Conservation (phyloP, 805 yeast species). For the Saturnispora sekii region DNA sequence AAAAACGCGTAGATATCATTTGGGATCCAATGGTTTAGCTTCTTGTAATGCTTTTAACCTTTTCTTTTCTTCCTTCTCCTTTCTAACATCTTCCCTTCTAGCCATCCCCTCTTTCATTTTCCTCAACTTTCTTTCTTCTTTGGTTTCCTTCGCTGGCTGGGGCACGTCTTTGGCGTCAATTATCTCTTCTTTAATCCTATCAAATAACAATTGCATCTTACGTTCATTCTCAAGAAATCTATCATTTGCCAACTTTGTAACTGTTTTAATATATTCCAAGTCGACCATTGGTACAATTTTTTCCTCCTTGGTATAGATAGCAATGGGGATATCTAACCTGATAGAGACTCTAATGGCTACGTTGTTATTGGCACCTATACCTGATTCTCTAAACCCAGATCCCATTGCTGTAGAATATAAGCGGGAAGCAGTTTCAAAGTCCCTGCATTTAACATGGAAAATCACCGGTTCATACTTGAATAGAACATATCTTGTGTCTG, state of each 20-base stretch:
- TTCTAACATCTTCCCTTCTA: slow-evolving; percentile 18
- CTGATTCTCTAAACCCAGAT: slow-evolving; percentile 82
- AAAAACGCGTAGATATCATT: too few species aligned
- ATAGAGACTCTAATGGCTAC: slow-evolving; percentile 75
- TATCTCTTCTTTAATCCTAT: slow-evolving; percentile 31
- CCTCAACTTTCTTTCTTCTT: slow-evolving; percentile 47
- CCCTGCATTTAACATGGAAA: slow-evolving; percentile 71
- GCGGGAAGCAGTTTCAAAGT: slow-evolving; percentile 44
- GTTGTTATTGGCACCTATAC: slow-evolving; percentile 68
- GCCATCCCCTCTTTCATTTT: slow-evolving; percentile 44
- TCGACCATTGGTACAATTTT: slow-evolving; percentile 35
- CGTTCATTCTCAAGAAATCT: slow-evolving; percentile 57
- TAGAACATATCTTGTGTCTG: slow-evolving; percentile 43
- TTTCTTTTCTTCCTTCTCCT: slow-evolving; percentile 13
- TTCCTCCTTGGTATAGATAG: slow-evolving; percentile 32
- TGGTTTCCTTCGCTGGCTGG: slow-evolving; percentile 31
- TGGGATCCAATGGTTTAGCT: not conserved
- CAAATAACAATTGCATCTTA: slow-evolving; percentile 41
- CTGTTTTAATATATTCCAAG: slow-evolving; percentile 38
- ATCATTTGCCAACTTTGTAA: slow-evolving; percentile 47
- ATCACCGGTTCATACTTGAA: slow-evolving; percentile 83
- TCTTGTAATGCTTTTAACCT: slow-evolving; percentile 2
- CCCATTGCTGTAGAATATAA: slow-evolving; percentile 66
- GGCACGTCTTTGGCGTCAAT: not conserved
- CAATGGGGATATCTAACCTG: slow-evolving; percentile 70